A percentile compares a stretch with the other conserved stretches of the same genome.
These are phyloP conservation scores for Ceratocystiopsis minuta DNA, from an alignment of 2,329 filamentous ascomycete genomes.

Conservation along the genomic window DNA sequence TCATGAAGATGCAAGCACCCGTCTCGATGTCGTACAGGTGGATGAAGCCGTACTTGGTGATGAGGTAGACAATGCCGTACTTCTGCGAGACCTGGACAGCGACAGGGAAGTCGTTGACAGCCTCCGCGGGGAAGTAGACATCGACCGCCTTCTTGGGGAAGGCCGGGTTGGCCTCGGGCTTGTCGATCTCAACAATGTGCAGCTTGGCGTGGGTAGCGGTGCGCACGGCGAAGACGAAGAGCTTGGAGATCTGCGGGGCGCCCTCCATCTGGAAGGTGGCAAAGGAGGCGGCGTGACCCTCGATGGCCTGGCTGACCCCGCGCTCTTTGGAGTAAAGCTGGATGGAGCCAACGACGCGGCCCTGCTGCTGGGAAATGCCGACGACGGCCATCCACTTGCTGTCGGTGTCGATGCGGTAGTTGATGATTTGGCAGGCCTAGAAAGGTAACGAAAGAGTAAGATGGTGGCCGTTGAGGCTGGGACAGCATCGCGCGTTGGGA, in stretches of 20 bases:
- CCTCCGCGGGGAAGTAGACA: constrained; percentile 92
- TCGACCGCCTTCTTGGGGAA: constrained; percentile 96
- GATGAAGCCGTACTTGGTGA: constrained; percentile 98
- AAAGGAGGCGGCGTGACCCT: constrained; percentile 91
- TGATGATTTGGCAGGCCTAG: constrained; percentile 96
- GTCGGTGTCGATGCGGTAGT: constrained; percentile 89
- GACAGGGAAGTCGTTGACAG: constrained; percentile 91
- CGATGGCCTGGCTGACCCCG: constrained; percentile 93
- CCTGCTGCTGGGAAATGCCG: constrained; percentile 84
- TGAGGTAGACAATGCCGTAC: constrained; percentile 91
- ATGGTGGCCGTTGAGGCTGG: neutral
- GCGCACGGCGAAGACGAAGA: constrained; percentile 92
- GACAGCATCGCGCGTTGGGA: too few species aligned
- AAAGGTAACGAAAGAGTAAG: neutral
- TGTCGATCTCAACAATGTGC: constrained; percentile 94
- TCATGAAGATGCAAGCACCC: constrained; percentile 95
- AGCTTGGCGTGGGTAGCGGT: constrained; percentile 82
- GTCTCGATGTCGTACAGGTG: constrained; percentile 96
- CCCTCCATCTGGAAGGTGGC: constrained; percentile 79
- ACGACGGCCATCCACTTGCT: constrained; percentile 98
- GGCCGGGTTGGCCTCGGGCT: constrained; percentile 68
- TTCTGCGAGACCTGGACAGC: constrained; percentile 93
- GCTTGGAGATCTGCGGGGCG: constrained; percentile 75
- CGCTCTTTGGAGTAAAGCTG: constrained; percentile 93
- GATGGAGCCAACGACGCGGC: constrained; percentile 87